Evolutionary conservation across 2,329 filamentous ascomycete species (phyloP), one percentile per base, ranked within the genome.

Genomic region (Arthroderma sp.): DNA sequence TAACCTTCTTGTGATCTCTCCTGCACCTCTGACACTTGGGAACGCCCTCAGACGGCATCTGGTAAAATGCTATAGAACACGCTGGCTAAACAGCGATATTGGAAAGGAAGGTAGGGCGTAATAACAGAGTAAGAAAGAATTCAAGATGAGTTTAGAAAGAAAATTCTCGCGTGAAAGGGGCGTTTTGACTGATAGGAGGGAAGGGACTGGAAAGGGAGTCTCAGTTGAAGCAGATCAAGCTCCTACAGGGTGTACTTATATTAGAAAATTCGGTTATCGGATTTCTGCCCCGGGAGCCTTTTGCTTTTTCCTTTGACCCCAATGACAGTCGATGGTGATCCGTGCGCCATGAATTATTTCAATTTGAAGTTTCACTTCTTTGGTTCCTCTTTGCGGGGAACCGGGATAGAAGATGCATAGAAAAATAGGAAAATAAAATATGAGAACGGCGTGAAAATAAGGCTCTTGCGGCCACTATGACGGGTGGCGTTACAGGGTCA

Each of bases 21-120:
- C 51, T 45, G 33, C 51, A 53, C 6, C 51, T 44, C 44, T 53
- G 51, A 32, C 51, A 53, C 45, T 53, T 53, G 27, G 50, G 51
- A 8, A 53, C 50, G 33, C 51, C 51, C 39, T 53, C 51, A 39
- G 49, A 51, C 43, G 51, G 51, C 51, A 53, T 43, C 30, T 43
- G 33, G 11, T 47, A 36, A 10, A 7, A 45, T 11, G 32, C 8
- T 34, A 34, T 34, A 34, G 32, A 22, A 22, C 3, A 22, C 3
- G 15, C 15, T 22, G 15, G 15, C 15, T 22, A 3, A 22, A 22
- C 15, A 22, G 15, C 15, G 15, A 22, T 22, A 22, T 22, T 22
- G 15, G 15, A 22, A 22, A 22, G 15, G 15, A 22, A 22, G 15
- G 15, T 22, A 22, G 15, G 15, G 15, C 15, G 15, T 22, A 22